phyloP scores from a whole-genome alignment of 441 rosid species.

The Gossypium davidsonii region DNA sequence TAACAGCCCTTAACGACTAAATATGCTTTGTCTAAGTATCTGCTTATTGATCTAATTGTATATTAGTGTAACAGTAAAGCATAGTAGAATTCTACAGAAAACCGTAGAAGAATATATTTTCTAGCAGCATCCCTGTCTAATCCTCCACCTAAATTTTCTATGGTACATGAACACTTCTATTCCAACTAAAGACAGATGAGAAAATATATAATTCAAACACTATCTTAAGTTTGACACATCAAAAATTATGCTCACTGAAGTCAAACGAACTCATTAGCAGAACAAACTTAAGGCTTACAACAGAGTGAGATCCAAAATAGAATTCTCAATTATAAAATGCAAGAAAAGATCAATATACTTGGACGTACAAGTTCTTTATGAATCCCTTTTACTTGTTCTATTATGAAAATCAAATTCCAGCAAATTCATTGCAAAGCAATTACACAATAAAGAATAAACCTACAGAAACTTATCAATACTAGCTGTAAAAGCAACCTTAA shows the following conservation, averaged over 20 bases:
- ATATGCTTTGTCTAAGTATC: too few species aligned
- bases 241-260: not conserved
- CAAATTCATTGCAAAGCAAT: not conserved
- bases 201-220: not conserved
- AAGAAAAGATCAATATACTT: not conserved
- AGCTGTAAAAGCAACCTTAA: not conserved
- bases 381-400: not conserved
- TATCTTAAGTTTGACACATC: not conserved
- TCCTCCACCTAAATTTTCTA: not conserved
- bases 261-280: not conserved
- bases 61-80: not conserved
- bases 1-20: not conserved
- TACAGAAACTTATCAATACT: not conserved
- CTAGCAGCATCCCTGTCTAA: not conserved
- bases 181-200: not conserved
- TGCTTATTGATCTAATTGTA: too few species aligned
- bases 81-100: not conserved
- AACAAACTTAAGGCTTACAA: not conserved
- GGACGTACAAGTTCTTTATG: not conserved
- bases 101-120: not conserved
- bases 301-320: not conserved
- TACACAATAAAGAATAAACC: not conserved
- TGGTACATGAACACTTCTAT: not conserved
- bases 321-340: not conserved
- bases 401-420: not conserved